Conservation (phyloP, 139 green algal species). For the Yamagishiella unicocca region DNA sequence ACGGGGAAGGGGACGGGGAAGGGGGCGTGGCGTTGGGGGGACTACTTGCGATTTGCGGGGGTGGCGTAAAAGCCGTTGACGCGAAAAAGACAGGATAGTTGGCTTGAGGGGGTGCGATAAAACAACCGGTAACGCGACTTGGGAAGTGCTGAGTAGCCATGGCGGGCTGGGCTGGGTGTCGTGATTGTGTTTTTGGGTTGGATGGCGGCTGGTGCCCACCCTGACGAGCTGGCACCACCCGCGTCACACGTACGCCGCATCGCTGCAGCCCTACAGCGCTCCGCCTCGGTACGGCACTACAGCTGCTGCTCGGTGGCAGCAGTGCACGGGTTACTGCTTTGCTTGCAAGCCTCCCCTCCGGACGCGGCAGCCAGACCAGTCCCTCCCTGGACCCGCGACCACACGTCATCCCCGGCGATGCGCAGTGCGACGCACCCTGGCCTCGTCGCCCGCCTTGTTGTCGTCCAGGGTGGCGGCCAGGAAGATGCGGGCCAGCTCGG, state of each 20-base stretch:
- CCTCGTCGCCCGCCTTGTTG: conserved; percentile 31
- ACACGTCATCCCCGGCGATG: not conserved
- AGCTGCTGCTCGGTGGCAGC: too few species aligned
- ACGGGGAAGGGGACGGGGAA: too few species aligned
- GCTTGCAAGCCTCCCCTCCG: not conserved
- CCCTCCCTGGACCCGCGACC: not conserved
- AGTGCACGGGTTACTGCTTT: not conserved
- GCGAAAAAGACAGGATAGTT: not conserved
- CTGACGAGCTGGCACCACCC: too few species aligned
- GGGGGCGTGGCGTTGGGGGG: not conserved
- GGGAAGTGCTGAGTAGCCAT: too few species aligned
- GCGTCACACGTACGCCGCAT: too few species aligned
- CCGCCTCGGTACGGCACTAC: too few species aligned
- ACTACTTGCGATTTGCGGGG: not conserved
- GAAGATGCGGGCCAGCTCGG: conserved; percentile 76
- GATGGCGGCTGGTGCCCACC: too few species aligned
- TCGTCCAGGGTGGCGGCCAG: conserved; percentile 54
- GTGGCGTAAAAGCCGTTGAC: not conserved
- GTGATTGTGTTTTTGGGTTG: too few species aligned
- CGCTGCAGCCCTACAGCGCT: too few species aligned
- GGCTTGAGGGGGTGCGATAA: not conserved
- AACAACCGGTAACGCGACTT: too few species aligned
- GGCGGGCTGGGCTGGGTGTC: too few species aligned
- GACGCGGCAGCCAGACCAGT: not conserved
- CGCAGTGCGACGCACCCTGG: not conserved